Evolutionary conservation across 1,139 yeast species (phyloP).

Genomic region (Candida mesenterica): DNA sequence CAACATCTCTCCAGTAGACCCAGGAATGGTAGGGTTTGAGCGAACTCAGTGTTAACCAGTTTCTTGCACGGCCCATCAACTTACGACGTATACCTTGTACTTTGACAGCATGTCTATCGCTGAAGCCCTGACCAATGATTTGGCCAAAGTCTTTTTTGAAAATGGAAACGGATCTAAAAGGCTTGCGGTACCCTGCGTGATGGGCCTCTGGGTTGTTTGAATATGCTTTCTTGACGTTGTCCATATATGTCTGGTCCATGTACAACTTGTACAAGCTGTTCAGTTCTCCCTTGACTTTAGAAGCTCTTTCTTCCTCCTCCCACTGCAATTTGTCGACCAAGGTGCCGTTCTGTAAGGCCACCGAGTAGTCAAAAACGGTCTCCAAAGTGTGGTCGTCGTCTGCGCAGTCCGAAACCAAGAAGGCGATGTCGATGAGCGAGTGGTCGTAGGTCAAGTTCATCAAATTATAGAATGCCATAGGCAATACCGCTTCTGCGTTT

Average conservation of each 20-base stretch:
- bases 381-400: conserved; percentile 73
- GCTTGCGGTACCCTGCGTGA: conserved; percentile 63
- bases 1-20: conserved; percentile 95
- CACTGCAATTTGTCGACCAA: conserved; percentile 48
- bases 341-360: conserved; percentile 70
- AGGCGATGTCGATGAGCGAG: conserved; percentile 75
- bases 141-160: conserved; percentile 85
- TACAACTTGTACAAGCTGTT: conserved; percentile 63
- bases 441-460: conserved; percentile 88
- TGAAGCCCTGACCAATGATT: conserved; percentile 81
- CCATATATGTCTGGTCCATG: conserved; percentile 66
- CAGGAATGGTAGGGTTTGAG: conserved; percentile 84
- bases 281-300: conserved; percentile 43
- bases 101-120: conserved; percentile 84
- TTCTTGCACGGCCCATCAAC: conserved; percentile 87
- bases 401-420: conserved; percentile 81
- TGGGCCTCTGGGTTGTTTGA: conserved; percentile 49
- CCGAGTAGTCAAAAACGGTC: conserved; percentile 61
- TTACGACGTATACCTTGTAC: conserved; percentile 87
- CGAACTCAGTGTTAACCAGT: conserved; percentile 79
- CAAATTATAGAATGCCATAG: conserved; percentile 79
- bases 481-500: conserved; percentile 77
- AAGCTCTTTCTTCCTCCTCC: conserved; percentile 34
- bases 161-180: conserved; percentile 74
- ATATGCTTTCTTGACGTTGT: conserved; percentile 56